Percentiles rank a stretch among this genome's conserved stretches.
Conservation (phyloP, 139 green algal genomes). For the Zygnema circumcarinatum region DNA sequence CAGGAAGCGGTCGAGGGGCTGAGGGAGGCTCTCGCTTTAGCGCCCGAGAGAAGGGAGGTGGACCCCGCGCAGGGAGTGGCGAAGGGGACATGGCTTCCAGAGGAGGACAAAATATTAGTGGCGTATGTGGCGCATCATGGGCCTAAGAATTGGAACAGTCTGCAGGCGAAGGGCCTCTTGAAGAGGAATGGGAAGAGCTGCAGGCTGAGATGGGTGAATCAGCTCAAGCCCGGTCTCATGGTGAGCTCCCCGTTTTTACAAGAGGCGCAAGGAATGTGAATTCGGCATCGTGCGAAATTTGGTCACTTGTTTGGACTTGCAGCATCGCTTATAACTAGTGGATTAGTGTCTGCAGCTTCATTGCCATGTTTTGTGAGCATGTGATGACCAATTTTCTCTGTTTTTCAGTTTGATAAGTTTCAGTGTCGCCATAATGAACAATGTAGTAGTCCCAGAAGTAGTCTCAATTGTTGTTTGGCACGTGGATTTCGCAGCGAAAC, state of each 20-base stretch:
- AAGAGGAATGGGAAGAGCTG: conserved; percentile 56
- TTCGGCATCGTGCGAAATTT: no score
- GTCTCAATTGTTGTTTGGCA: no score
- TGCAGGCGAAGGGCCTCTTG: conserved; percentile 43
- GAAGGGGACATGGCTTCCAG: conserved; percentile 54
- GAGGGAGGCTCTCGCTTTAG: not conserved
- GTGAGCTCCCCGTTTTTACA: not conserved
- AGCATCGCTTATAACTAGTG: no score
- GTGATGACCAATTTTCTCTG: no score
- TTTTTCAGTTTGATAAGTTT: no score
- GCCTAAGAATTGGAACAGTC: conserved; percentile 55
- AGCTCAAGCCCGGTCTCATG: conserved; percentile 51
- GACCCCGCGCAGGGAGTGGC: conserved; percentile 18
- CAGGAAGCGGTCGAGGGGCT: not conserved
- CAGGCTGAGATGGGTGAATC: conserved; percentile 53
- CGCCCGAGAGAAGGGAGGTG: conserved; percentile 17
- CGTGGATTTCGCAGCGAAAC: conserved; percentile 1
- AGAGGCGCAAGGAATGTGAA: no score
- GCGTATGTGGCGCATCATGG: conserved; percentile 41
- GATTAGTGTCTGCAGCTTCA: no score
- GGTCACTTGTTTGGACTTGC: no score
- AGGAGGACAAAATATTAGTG: conserved; percentile 54
- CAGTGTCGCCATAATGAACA: no score
- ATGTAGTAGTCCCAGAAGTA: no score
- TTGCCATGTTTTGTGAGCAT: no score